These are phyloP conservation scores for Wolfiporia cocos DNA, from an alignment of 1,284 basidiomycete genomes.

Conservation along the genomic window DNA sequence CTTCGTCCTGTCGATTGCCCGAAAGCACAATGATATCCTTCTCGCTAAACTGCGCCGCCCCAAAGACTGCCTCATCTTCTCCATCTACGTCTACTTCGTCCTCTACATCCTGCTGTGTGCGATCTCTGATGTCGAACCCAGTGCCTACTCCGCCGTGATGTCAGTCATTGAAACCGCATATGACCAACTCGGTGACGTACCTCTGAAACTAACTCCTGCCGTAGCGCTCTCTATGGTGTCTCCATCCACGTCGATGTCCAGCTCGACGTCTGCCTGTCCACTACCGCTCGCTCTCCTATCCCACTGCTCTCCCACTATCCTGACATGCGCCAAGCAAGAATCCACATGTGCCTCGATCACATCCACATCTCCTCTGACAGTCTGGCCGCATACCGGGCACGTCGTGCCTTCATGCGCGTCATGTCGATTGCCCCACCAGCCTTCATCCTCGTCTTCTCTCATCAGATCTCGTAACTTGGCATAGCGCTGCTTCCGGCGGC, in stretches of 20 bases:
- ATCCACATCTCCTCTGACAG: slow-evolving; percentile 58
- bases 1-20: slow-evolving; percentile 2
- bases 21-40: slow-evolving; percentile 44
- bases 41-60: slow-evolving; percentile 69
- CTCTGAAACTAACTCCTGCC: slow-evolving; percentile 33
- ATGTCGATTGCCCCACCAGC: slow-evolving; percentile 16
- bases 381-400: slow-evolving; percentile 62
- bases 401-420: slow-evolving; percentile 34
- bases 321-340: slow-evolving; percentile 55
- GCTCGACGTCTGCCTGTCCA: slow-evolving; percentile 22
- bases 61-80: slow-evolving; percentile 61
- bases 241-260: slow-evolving; percentile 29
- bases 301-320: slow-evolving; percentile 36
- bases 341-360: slow-evolving; percentile 74
- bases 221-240: slow-evolving; percentile 24
- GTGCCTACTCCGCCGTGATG: slow-evolving; percentile 32
- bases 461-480: slow-evolving; percentile 57
- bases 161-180: not conserved
- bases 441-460: slow-evolving; percentile 48
- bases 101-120: slow-evolving; percentile 54
- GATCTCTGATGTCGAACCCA: slow-evolving; percentile 60
- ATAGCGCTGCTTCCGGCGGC: slow-evolving; percentile 59
- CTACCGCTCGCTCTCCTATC: slow-evolving; percentile 25
- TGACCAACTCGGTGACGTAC: slow-evolving; percentile 18
- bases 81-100: slow-evolving; percentile 77